Base-by-base conservation (phyloP, 306 rosid genomes). In the Vigna reflexopilosa region DNA sequence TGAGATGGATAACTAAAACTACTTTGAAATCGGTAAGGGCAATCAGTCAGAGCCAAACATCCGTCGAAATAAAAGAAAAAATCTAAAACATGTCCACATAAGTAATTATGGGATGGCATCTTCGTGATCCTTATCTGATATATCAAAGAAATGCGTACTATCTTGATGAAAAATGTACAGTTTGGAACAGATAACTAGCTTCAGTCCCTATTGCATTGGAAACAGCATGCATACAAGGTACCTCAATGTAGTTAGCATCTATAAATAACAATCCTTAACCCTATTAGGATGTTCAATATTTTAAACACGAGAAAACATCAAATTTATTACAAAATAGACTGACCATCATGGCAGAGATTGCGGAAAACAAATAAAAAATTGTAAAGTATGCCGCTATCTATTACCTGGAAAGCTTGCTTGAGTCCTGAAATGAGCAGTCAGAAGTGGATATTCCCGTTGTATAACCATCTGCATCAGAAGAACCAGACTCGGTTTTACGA, bases 341-440 rank as follows among this genome's bases (percentile, higher is more conserved):
- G 67, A 57, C 11, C 44, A 56, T 65, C 68, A 47, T 64, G 55
- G 20, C 51, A 20, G n/a, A 55, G 48, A 17, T 30, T 20, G 71
- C 58, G 68, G 56, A 67, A 34, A 51, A 63, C 36, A 26, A 9
- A 0, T 9, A 17, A 24, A 9, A 8, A 72, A 40, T 15, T 78
- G 24, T 20, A 79, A 75, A 74, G 67, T 16, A 77, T 14, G 55
- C 67, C 47, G 72, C 16, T 17, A 45, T 32, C 48, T 24, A 45
- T 26, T 86, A 92, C 97, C 97, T 65, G 87, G 63, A 80, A 58
- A 68, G 48, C 70, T 36, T 77, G 73, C 69, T 84, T 3, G 85
- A 81, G 68, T 85, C 91, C 85, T 79, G 84, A 8, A 79, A 80
- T 45, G 89, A 81, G 67, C 16, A 74, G 44, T 82, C 87, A 66